These are phyloP conservation scores for Cupressus sempervirens DNA, from an alignment of 75 land plant genomes.

Conservation along the genomic window DNA sequence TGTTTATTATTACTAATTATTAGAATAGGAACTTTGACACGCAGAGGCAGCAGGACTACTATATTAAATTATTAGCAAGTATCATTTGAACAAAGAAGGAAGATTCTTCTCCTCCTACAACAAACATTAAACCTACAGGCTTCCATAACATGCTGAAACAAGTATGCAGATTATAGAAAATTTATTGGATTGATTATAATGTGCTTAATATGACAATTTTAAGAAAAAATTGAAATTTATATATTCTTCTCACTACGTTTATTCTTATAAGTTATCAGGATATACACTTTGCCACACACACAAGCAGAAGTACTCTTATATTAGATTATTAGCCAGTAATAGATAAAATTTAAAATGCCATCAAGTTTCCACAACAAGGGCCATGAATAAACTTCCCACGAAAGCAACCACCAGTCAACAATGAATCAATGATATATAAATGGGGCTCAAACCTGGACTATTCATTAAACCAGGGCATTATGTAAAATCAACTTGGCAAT, in stretches of 20 bases:
- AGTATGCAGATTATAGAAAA: too few species aligned
- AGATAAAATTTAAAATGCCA: not conserved
- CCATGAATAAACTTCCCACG: not conserved
- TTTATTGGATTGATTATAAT: too few species aligned
- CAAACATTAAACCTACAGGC: too few species aligned
- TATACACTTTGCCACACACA: too few species aligned
- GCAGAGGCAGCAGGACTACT: not conserved
- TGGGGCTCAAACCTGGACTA: slow-evolving; percentile 1
- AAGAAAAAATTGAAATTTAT: too few species aligned
- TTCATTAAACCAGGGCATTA: not conserved
- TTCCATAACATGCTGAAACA: too few species aligned
- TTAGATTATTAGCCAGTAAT: not conserved
- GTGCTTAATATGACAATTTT: too few species aligned
- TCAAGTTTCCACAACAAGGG: not conserved
- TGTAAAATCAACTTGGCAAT: not conserved
- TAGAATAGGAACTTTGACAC: not conserved
- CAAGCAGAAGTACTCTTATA: not conserved
- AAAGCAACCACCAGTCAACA: not conserved
- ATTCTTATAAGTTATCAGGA: too few species aligned
- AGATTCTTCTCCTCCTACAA: too few species aligned
- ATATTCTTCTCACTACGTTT: too few species aligned
- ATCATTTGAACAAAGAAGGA: not conserved
- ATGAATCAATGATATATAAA: not conserved
- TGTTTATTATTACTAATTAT: not conserved
- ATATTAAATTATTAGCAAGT: not conserved